Percentiles rank a stretch among this genome's conserved stretches.
Evolutionary conservation across 1,139 yeast species (phyloP).

Genomic region (Candida smagusa): DNA sequence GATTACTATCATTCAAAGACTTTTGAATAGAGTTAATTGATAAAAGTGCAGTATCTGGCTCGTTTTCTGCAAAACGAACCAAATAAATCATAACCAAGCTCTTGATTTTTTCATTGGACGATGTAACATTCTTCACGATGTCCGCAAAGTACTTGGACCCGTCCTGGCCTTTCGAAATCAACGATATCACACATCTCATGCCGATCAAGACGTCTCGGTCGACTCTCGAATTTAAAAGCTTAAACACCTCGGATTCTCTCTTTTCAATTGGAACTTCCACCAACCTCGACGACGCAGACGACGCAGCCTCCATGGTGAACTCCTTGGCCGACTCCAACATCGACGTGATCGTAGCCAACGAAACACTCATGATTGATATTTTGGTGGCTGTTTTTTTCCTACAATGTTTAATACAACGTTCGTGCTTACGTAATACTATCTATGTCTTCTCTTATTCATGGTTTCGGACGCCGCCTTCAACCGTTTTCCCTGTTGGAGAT

Average conservation of each 20-base stretch:
- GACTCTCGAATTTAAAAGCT: constrained; percentile 62
- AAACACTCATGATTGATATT: constrained; percentile 32
- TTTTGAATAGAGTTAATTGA: constrained; percentile 92
- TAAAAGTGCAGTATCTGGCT: constrained; percentile 83
- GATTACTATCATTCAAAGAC: constrained; percentile 65
- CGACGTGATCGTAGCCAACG: constrained; percentile 39
- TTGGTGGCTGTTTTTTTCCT: not conserved
- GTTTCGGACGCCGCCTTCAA: constrained; percentile 55
- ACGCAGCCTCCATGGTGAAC: constrained; percentile 78
- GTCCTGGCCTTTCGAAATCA: constrained; percentile 64
- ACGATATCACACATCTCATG: constrained; percentile 68
- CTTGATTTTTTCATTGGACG: constrained; percentile 64
- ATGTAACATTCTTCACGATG: constrained; percentile 84
- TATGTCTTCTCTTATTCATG: constrained; percentile 27
- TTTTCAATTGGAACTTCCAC: constrained; percentile 55
- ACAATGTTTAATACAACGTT: not conserved
- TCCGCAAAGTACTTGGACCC: constrained; percentile 72
- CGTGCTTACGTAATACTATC: not conserved
- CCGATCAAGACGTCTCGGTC: constrained; percentile 75
- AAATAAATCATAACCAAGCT: constrained; percentile 78
- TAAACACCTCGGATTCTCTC: constrained; percentile 62
- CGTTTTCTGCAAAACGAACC: constrained; percentile 73
- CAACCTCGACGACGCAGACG: constrained; percentile 65
- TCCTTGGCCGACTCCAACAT: constrained; percentile 79
- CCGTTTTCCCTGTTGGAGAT: constrained; percentile 54